Evolutionary conservation across 2,329 filamentous ascomycete genomes (phyloP).

Genomic region (Trichoderma polysporum): DNA sequence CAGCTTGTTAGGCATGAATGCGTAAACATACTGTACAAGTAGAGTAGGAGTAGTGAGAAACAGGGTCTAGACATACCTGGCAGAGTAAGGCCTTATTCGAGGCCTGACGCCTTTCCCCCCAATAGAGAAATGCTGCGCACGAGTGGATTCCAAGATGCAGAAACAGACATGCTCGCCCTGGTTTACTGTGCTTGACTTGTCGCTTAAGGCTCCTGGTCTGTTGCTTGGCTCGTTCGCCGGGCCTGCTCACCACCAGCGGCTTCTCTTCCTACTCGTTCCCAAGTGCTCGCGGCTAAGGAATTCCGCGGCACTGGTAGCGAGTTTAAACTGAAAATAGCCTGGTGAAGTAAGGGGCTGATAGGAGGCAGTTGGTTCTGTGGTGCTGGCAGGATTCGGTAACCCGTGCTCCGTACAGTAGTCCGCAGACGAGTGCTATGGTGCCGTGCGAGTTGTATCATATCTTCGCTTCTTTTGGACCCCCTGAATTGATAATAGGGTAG

Average conservation of each 20-base stretch:
- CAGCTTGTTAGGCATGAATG: conserved; percentile 18
- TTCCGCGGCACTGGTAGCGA: conserved; percentile 11
- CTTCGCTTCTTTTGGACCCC: background rate
- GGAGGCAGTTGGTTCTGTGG: background rate
- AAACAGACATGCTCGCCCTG: conserved; percentile 4
- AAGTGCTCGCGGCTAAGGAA: background rate
- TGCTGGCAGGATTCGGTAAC: background rate
- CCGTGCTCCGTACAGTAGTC: background rate
- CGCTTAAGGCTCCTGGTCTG: background rate
- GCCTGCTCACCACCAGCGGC: background rate
- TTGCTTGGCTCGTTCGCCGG: background rate
- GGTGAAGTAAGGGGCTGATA: background rate
- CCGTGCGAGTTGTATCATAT: conserved; percentile 8
- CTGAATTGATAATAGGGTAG: conserved; percentile 7
- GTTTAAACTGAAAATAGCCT: background rate
- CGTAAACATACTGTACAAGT: background rate
- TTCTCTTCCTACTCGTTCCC: conserved; percentile 16
- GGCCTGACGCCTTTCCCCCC: background rate
- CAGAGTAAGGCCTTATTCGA: background rate
- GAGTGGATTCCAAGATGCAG: conserved; percentile 6
- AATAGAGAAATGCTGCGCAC: conserved; percentile 2
- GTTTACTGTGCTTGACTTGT: background rate
- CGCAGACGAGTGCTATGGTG: background rate
- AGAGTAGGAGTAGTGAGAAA: background rate
- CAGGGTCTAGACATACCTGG: background rate